Base-by-base conservation (phyloP, 1,284 basidiomycete genomes). In the Ustilago tritici region DNA sequence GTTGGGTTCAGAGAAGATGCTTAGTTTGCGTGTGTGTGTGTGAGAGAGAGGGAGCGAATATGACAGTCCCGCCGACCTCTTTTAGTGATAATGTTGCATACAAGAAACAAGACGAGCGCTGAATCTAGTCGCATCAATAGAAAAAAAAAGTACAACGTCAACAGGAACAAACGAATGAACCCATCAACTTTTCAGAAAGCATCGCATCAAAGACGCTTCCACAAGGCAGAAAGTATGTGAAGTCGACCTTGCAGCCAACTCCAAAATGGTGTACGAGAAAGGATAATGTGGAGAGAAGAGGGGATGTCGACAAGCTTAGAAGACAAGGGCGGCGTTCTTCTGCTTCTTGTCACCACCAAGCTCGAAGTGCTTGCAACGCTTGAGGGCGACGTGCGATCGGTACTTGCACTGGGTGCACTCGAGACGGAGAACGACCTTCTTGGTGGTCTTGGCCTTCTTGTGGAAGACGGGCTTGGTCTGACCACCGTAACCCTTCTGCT, bases 401-500 rank as follows among this genome's bases (percentile, higher is more conserved):
- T 96, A 95, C 89, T 99, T 99, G 93, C 96, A 99, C 59, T 92
- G 90, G 65, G 95, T 97, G 91, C 96, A 99, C 89, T 99, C 96
- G 86, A 98, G 89, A 88, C 95, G 92, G 79, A 99, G 90, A 65
- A 98, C 96, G 83, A 98, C 95, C 91, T 99, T 99, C 93, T 98
- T 99, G 81, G 96, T 98, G 82, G 94, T 76, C 85, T 86, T 86
- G 61, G 85, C 93, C 92, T 95, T 96, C 90, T 95, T 98, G 93
- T 98, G 96, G 93, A 98, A 98, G 88, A 98, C 95, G 82, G 97
- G 96, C 91, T 99, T 99, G 80, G 96, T 99, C 91, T 98, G 95
- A 90, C 96, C 96, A 93, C 96, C 96, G 90, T 98, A 99, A 90
- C 96, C 96, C 86, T 92, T 93, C 89, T 97, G 95, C 91, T 97